Conservation (phyloP, 495 filamentous ascomycete genomes). For the Trichoderma reesei region DNA sequence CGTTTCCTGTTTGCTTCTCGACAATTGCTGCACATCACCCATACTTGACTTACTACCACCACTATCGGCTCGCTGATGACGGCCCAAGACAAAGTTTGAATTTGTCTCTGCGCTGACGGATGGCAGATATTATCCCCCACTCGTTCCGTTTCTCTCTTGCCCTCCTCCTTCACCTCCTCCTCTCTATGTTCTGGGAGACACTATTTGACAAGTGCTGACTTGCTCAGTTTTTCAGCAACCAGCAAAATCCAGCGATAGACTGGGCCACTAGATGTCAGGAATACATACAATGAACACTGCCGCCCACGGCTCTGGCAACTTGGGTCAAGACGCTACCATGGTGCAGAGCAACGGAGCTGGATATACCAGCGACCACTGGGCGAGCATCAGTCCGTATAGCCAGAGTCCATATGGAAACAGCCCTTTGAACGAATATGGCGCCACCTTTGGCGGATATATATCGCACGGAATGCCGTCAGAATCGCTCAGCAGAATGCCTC, state of each 20-base stretch:
- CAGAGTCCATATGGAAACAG: constrained; percentile 34
- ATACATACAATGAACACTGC: constrained; percentile 41
- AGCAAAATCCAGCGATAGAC: constrained; percentile 19
- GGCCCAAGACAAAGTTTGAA: constrained; percentile 1
- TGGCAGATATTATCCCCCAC: not conserved
- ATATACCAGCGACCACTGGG: constrained; percentile 34
- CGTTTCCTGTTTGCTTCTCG: not conserved
- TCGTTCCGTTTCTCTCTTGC: constrained; percentile 8
- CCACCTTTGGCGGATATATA: constrained; percentile 27
- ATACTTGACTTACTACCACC: not conserved
- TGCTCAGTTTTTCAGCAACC: constrained; percentile 17
- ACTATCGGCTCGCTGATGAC: not conserved
- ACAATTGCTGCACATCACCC: not conserved
- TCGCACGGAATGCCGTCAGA: constrained; percentile 39
- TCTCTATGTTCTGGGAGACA: not conserved
- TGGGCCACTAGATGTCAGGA: constrained; percentile 11
- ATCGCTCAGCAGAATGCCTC: constrained; percentile 34
- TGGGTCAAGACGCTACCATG: constrained; percentile 40
- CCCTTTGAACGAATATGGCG: constrained; percentile 37
- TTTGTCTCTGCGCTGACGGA: constrained; percentile 2
- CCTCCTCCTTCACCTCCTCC: constrained; percentile 16
- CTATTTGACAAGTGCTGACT: constrained; percentile 28
- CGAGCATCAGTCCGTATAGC: constrained; percentile 35
- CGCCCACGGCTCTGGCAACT: constrained; percentile 35
- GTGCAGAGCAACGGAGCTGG: constrained; percentile 34